Conservation (phyloP, 371 early-diverging fungal species). For the Nosema muscidifuracis region DNA sequence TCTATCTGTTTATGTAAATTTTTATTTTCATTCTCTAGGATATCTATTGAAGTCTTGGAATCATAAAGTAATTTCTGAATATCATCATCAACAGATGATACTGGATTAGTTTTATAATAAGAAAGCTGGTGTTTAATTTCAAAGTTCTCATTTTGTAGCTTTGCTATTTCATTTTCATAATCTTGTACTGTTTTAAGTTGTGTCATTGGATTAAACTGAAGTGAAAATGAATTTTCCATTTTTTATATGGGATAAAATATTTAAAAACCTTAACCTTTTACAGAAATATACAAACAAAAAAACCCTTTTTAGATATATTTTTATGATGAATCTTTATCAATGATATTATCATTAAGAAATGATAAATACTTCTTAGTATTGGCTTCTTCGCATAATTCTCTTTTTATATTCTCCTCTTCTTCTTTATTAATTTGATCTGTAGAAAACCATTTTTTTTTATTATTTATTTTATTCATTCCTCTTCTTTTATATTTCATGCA, state of each 20-base stretch:
- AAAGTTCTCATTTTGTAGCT: conserved; percentile 50
- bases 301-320: too few species aligned
- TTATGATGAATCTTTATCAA: too few species aligned
- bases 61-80: conserved; percentile 50
- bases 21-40: conserved; percentile 39
- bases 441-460: neutral
- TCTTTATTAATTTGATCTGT: neutral
- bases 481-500: neutral
- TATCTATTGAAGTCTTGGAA: conserved; percentile 20
- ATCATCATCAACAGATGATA: conserved; percentile 8
- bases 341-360: too few species aligned
- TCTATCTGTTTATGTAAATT: conserved; percentile 17
- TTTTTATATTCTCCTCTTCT: neutral
- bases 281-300: too few species aligned
- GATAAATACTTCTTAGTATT: too few species aligned
- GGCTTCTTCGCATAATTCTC: neutral
- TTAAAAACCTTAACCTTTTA: too few species aligned
- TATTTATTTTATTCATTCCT: conserved; percentile 4
- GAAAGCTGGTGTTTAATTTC: conserved; percentile 53
- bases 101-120: conserved; percentile 10
- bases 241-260: conserved; percentile 2
- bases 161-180: conserved; percentile 54
- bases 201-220: conserved; percentile 53
- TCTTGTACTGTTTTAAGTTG: conserved; percentile 56
- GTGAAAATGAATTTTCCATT: conserved; percentile 56